These are phyloP conservation scores for Phylloporus rhodoxanthus DNA, from an alignment of 768 basidiomycete genomes.

Conservation along the genomic window DNA sequence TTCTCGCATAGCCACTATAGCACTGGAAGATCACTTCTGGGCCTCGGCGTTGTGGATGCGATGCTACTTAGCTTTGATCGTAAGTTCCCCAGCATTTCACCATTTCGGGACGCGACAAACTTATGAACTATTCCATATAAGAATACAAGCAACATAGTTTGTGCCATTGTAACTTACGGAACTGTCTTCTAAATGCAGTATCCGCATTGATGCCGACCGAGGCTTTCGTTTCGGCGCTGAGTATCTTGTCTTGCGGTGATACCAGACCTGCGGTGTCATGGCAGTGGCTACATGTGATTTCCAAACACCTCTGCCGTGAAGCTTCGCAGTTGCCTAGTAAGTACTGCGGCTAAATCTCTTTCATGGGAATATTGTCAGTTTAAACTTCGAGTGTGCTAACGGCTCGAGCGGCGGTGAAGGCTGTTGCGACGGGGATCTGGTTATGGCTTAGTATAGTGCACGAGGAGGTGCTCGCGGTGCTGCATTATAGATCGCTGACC, in stretches of 20 bases:
- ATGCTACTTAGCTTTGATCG: neutral
- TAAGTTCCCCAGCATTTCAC: neutral
- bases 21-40: no score
- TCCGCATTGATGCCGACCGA: constrained; percentile 12
- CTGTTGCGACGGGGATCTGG: constrained; percentile 1
- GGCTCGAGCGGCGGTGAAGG: neutral
- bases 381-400: neutral
- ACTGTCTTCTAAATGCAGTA: neutral
- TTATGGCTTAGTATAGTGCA: neutral
- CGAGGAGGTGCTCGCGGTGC: neutral
- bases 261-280: neutral
- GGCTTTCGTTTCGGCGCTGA: neutral
- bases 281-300: neutral
- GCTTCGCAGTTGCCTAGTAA: neutral
- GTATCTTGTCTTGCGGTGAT: neutral
- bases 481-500: constrained; percentile 5
- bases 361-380: neutral
- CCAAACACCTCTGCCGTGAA: neutral
- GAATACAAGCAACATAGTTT: neutral
- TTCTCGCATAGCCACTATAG: neutral
- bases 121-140: neutral
- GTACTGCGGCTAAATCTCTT: neutral
- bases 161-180: neutral
- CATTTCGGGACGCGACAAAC: neutral
- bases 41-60: neutral